Base-by-base conservation (phyloP, 2,329 filamentous ascomycete genomes). In the Colletotrichum sp. region DNA sequence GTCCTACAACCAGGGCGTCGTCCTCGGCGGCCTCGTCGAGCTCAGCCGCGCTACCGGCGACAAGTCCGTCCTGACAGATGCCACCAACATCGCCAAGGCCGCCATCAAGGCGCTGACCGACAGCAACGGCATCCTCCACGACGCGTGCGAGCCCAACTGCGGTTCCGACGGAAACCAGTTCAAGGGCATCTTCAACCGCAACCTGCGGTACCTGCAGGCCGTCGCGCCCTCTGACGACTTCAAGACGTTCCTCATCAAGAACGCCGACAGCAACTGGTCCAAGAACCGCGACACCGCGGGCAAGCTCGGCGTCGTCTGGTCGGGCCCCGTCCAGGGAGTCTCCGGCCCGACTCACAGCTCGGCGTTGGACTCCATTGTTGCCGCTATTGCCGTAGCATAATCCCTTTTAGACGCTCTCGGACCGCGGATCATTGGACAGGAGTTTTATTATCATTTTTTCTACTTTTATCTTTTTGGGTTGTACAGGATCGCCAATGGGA, bases 101-200 rank as follows among this genome's bases (percentile, higher is more conserved):
- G 89, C 89, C 16, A 89, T 92, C 72, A 78, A 80, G 13, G 78
- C 84, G 28, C 81, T 91, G 7, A 81, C 87, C 6, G 86, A 88
- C 75, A 72, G 82, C 0, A 82, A 87, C 68, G 87, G 88, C 13
- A 85, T 92, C 30, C 83, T 93, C 5, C 86, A 85, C 32, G 89
- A 90, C 30, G 77, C 81, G 5, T 90, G 89, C 77, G 88, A 89
- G 72, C 82, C 84, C 55, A 78, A 85, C 77, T 90, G 87, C 70
- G 86, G 85, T 13, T 82, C 80, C 21, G 89, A 92, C 75, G 89
- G 87, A 2, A 87, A 90, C 38, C 92, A 94, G 80, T 95, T 95
- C 88, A 95, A 95, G 83, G 94, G 94, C 5, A 87, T 95, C 43
- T 94, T 95, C 77, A 87, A 91, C 18, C 88, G 93, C 24, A 94